Base-by-base conservation (phyloP, 2,329 filamentous ascomycete species). In the Teratosphaeria zuluensis region DNA sequence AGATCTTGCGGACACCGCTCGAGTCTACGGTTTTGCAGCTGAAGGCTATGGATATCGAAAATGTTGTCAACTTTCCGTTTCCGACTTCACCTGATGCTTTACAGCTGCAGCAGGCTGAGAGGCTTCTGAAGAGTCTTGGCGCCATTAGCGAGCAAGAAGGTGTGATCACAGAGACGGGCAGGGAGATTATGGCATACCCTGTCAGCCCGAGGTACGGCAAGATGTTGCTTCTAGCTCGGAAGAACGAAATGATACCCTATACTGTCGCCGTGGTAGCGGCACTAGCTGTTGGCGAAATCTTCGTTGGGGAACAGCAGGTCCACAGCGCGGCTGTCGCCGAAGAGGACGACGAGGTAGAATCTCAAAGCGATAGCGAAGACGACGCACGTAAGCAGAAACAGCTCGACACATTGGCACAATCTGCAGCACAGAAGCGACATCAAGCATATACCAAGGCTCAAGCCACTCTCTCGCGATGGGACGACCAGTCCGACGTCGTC, bases 11-110 rank as follows among this genome's bases (percentile, higher is more conserved):
- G 28, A 95, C 94, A 74, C 92, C 94, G 0, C 90, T 97, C 31
- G 94, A 99, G 73, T 90, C 75, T 33, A 74, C 97, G 2, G 92
- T 97, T 1, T 78, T 99, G 42, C 92, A 96, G 72, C 84, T 99
- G 66, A 99, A 97, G 77, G 85, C 88, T 55, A 96, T 99, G 89
- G 89, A 91, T 57, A 83, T 96, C 33, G 88, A 92, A 61, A 86
- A 92, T 59, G 88, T 99, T 7, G 82, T 90, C 70, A 95, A 94
- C 73, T 99, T 99, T 71, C 94, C 95, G 0, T 99, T 97, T 71
- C 94, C 94, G 3, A 97, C 92, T 14, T 86, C 91, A 0, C 94
- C 94, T 1, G 87, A 91, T 66, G 81, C 85, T 14, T 79, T 85
- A 56, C 89, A 85, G 62, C 79, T 99, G 21, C 82, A 84, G 54